Evolutionary conservation across 176 grass and related monocot genomes (phyloP).

Genomic region (Saccharum spontaneum): DNA sequence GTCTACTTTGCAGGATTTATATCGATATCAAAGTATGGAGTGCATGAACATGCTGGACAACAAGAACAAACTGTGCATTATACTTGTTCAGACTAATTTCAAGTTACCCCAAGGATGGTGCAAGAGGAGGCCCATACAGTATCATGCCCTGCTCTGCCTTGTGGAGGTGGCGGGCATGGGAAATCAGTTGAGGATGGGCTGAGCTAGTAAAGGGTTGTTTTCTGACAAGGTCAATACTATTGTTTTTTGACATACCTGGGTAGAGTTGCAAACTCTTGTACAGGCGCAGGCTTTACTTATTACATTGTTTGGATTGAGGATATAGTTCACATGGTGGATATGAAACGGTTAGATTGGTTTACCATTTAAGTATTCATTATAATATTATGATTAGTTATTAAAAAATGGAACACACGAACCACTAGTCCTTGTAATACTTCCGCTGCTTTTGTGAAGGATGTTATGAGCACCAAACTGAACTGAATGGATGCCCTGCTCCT

Average conservation of each 20-base stretch:
- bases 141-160: not conserved
- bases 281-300: slow-evolving; percentile 38
- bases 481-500: not conserved
- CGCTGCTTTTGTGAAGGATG: slow-evolving; percentile 6
- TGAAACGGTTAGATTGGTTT: not conserved
- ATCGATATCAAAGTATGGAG: not conserved
- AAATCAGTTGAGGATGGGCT: slow-evolving; percentile 25
- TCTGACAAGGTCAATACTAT: slow-evolving; percentile 62
- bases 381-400: slow-evolving; percentile 34
- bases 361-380: not conserved
- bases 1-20: slow-evolving; percentile 27
- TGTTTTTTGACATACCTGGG: slow-evolving; percentile 42
- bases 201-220: slow-evolving; percentile 42
- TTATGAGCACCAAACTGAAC: slow-evolving; percentile 2
- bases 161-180: slow-evolving; percentile 12
- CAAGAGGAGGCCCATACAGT: not conserved
- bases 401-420: slow-evolving; percentile 32
- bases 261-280: slow-evolving; percentile 56
- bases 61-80: slow-evolving; percentile 7
- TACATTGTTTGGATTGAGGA: slow-evolving; percentile 32
- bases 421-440: slow-evolving; percentile 2
- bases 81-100: not conserved
- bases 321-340: slow-evolving; percentile 34
- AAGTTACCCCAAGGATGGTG: slow-evolving; percentile 20
- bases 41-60: slow-evolving; percentile 25